Conservation (phyloP, 371 early-diverging fungal genomes). For the Scutellospora calospora region DNA sequence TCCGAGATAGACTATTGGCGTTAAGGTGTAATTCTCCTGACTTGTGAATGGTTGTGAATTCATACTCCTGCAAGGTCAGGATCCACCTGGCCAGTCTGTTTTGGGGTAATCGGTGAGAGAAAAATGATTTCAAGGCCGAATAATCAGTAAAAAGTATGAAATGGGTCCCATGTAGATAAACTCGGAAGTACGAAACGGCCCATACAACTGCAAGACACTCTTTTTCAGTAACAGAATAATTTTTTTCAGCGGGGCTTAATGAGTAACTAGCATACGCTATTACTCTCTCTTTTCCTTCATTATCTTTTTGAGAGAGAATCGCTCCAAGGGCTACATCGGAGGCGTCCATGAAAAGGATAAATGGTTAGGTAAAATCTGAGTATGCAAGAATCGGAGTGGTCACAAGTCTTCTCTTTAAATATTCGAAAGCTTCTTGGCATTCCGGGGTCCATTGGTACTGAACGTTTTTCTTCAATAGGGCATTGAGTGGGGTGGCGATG, state of each 20-base stretch:
- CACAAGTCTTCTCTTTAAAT: constrained; percentile 42
- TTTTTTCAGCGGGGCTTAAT: no score
- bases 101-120: no score
- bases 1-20: no score
- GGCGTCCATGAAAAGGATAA: constrained; percentile 48
- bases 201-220: neutral
- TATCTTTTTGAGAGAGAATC: constrained; percentile 49
- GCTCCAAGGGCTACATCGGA: constrained; percentile 50
- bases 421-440: constrained; percentile 48
- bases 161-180: no score
- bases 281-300: neutral
- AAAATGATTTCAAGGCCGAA: no score
- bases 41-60: neutral
- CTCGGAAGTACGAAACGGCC: no score
- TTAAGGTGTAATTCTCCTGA: neutral
- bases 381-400: constrained; percentile 45
- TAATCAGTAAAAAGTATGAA: no score
- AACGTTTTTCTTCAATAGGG: constrained; percentile 48
- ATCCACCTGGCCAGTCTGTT: neutral
- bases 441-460: constrained; percentile 44
- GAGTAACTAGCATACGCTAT: constrained; percentile 10
- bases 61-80: neutral
- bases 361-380: constrained; percentile 48
- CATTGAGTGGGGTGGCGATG: constrained; percentile 55
- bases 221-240: neutral